Evolutionary conservation across 108 stramenopile species (phyloP).

Genomic region (Cafeteria roenbergensis): DNA sequence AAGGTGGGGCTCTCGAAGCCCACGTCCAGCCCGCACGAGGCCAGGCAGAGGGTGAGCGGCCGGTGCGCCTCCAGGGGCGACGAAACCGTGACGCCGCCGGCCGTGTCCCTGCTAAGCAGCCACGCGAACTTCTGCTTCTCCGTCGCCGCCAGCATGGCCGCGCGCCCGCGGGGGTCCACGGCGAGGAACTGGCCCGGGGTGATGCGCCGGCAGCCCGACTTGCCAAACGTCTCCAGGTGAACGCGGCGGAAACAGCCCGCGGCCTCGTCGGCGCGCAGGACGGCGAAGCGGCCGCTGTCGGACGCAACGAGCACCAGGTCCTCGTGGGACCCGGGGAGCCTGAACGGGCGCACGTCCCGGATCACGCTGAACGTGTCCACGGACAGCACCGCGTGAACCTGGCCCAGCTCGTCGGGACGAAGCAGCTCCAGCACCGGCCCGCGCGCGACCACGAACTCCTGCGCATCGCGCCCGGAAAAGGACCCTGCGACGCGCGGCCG

Average conservation of each 20-base stretch:
- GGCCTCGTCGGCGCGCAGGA: conserved; percentile 58
- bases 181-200: conserved; percentile 91
- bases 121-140: conserved; percentile 96
- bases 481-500: no score
- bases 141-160: conserved; percentile 64
- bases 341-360: conserved; percentile 56
- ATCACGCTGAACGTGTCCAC: conserved; percentile 59
- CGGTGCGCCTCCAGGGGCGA: conserved; percentile 91
- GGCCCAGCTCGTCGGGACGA: conserved; percentile 6
- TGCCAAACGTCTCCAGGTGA: conserved; percentile 40
- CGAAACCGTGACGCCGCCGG: conserved; percentile 62
- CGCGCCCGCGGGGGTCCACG: conserved; percentile 79
- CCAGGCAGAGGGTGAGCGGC: conserved; percentile 59
- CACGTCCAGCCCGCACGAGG: conserved; percentile 75
- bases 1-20: conserved; percentile 95
- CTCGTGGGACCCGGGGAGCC: conserved; percentile 62
- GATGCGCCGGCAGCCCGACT: conserved; percentile 67
- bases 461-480: no score
- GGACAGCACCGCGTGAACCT: conserved; percentile 6
- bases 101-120: conserved; percentile 68
- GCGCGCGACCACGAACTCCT: conserved; percentile 23
- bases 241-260: conserved; percentile 14
- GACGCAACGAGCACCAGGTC: conserved; percentile 74
- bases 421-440: conserved; percentile 25
- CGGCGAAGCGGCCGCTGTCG: conserved; percentile 67